These are phyloP conservation scores for Hericium erinaceus DNA, from an alignment of 768 basidiomycete species.

Conservation along the genomic window DNA sequence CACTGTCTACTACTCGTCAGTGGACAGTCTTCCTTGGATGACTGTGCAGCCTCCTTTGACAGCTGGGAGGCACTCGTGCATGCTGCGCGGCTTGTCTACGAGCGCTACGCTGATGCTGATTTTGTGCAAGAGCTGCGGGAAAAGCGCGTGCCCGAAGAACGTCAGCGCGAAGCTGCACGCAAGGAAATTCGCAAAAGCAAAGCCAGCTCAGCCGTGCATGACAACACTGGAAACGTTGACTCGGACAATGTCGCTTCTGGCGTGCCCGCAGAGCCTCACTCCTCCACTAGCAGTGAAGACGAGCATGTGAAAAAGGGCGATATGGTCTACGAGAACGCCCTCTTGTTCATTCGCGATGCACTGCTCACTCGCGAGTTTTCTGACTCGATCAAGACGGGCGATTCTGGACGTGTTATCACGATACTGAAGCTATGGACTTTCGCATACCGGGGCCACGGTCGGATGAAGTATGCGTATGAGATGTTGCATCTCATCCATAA, in stretches of 20 bases:
- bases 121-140: neutral
- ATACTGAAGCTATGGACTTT: conserved; percentile 17
- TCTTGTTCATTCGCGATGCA: conserved; percentile 21
- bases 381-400: conserved; percentile 22
- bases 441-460: conserved; percentile 19
- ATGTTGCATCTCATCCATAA: conserved; percentile 11
- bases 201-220: too few relatives aligned
- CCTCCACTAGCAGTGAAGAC: too few relatives aligned
- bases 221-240: too few relatives aligned
- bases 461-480: conserved; percentile 21
- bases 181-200: too few relatives aligned
- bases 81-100: neutral
- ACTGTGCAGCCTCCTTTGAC: neutral
- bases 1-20: conserved; percentile 14
- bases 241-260: too few relatives aligned
- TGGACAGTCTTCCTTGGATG: conserved; percentile 3
- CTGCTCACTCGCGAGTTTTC: conserved; percentile 19
- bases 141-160: neutral
- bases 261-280: too few relatives aligned
- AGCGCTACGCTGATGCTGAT: neutral
- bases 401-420: conserved; percentile 20
- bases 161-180: too few relatives aligned
- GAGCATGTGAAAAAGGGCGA: neutral
- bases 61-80: neutral
- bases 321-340: conserved; percentile 13